A percentile compares a stretch with the other conserved stretches of the same genome.
Conservation (phyloP, 257 asterid genomes). For the Solanum tacnaense region DNA sequence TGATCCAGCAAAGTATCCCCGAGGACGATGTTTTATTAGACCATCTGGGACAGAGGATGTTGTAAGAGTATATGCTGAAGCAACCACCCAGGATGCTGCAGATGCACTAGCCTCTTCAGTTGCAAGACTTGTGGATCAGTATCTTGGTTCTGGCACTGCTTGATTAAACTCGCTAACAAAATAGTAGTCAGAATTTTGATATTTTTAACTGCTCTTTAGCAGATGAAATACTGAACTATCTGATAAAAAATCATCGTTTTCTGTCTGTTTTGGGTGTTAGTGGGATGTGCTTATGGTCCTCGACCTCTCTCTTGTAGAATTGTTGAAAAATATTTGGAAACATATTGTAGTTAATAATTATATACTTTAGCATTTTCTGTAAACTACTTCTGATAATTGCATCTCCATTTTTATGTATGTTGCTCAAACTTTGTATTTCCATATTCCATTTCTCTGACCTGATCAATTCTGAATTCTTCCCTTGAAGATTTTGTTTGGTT, state of each 20-base stretch:
- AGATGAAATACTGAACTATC: not conserved
- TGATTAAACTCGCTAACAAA: not conserved
- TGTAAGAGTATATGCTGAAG: constrained; percentile 88
- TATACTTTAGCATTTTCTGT: not conserved
- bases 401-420: not conserved
- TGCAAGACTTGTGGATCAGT: constrained; percentile 47
- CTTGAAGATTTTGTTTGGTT: not conserved
- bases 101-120: constrained; percentile 64
- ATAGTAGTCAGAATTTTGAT: not conserved
- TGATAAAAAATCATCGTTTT: not conserved
- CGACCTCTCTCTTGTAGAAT: not conserved
- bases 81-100: constrained; percentile 65
- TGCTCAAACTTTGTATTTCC: not conserved
- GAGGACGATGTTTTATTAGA: constrained; percentile 78
- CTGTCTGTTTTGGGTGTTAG: not conserved
- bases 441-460: not conserved
- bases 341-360: not conserved
- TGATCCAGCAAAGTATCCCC: constrained; percentile 48
- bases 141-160: constrained; percentile 35
- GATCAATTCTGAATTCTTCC: not conserved
- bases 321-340: not conserved
- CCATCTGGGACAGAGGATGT: constrained; percentile 98
- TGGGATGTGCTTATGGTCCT: not conserved
- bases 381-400: not conserved
- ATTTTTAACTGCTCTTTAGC: not conserved